Evolutionary conservation across 345 rosid species (phyloP).

Genomic region (Eutrema heterophyllum): DNA sequence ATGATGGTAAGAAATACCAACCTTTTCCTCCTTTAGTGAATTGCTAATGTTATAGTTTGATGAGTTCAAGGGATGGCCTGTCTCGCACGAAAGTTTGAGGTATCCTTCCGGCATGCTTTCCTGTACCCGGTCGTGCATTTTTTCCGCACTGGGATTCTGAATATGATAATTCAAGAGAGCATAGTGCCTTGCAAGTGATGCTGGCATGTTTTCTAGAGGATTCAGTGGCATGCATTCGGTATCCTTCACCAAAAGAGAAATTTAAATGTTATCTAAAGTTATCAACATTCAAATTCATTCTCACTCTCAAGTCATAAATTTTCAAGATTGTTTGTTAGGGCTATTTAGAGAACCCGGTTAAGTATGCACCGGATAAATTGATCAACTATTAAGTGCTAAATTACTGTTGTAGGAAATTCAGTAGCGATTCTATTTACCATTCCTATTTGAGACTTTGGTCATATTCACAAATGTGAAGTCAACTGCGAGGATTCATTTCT

Average conservation of each 20-base stretch:
- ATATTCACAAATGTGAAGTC: not conserved
- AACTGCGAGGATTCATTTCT: not conserved
- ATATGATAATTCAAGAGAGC: slow-evolving; percentile 35
- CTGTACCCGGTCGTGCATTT: slow-evolving; percentile 43
- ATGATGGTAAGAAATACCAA: slow-evolving; percentile 31
- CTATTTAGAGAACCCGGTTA: not conserved
- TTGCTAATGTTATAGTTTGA: slow-evolving; percentile 35
- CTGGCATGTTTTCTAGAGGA: slow-evolving; percentile 65
- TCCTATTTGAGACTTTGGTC: not conserved
- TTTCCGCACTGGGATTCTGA: slow-evolving; percentile 48
- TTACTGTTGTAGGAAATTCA: not conserved
- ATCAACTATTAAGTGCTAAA: slow-evolving; percentile 2
- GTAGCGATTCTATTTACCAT: slow-evolving; percentile 1
- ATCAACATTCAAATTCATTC: slow-evolving; percentile 4
- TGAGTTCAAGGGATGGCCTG: slow-evolving; percentile 40
- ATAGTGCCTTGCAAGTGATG: slow-evolving; percentile 54
- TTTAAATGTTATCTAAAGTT: slow-evolving; percentile 8
- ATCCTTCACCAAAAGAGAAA: slow-evolving; percentile 51
- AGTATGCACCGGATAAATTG: not conserved
- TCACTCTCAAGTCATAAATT: not conserved
- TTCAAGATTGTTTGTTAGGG: not conserved
- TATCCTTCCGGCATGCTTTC: slow-evolving; percentile 46
- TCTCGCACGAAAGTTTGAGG: slow-evolving; percentile 41
- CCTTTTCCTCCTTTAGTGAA: slow-evolving; percentile 49
- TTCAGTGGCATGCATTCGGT: slow-evolving; percentile 79